These are phyloP conservation scores for Capsicum chinense DNA, from an alignment of 257 asterid species.

Conservation along the genomic window DNA sequence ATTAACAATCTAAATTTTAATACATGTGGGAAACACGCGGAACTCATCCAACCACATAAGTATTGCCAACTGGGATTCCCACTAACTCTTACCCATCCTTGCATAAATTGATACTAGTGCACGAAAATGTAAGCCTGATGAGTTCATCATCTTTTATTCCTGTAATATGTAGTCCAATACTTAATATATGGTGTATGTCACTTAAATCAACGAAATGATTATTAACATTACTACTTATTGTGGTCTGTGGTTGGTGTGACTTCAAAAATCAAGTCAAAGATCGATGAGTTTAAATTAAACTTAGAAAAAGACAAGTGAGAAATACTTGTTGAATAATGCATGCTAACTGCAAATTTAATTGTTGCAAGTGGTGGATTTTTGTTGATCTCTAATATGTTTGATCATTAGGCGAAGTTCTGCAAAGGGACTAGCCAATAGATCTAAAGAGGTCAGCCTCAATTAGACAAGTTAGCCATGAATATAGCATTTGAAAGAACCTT, in stretches of 20 bases:
- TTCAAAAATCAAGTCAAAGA: conserved; percentile 67
- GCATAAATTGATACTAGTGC: not conserved
- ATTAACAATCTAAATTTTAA: too few species aligned
- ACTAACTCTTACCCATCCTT: not conserved
- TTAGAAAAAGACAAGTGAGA: conserved; percentile 90
- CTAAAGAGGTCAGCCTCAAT: conserved; percentile 71
- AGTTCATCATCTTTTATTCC: conserved; percentile 5
- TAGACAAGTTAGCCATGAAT: conserved; percentile 28
- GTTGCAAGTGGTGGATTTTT: conserved; percentile 19
- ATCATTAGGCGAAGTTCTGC: conserved; percentile 79
- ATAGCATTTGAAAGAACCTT: conserved; percentile 25
- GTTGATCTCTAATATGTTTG: conserved; percentile 30
- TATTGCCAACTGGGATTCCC: too few species aligned
- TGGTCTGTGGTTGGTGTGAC: conserved; percentile 61
- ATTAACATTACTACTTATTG: not conserved
- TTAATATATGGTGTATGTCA: not conserved
- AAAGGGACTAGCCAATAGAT: conserved; percentile 80
- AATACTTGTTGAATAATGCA: not conserved
- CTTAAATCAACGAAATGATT: not conserved
- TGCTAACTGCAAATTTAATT: not conserved
- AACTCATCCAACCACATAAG: too few species aligned
- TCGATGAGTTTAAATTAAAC: conserved; percentile 74
- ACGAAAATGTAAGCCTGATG: not conserved
- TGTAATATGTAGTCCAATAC: not conserved
- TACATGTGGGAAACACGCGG: too few species aligned